Evolutionary conservation across 495 filamentous ascomycete species (phyloP).

Genomic region (Schizothecium vesticola): DNA sequence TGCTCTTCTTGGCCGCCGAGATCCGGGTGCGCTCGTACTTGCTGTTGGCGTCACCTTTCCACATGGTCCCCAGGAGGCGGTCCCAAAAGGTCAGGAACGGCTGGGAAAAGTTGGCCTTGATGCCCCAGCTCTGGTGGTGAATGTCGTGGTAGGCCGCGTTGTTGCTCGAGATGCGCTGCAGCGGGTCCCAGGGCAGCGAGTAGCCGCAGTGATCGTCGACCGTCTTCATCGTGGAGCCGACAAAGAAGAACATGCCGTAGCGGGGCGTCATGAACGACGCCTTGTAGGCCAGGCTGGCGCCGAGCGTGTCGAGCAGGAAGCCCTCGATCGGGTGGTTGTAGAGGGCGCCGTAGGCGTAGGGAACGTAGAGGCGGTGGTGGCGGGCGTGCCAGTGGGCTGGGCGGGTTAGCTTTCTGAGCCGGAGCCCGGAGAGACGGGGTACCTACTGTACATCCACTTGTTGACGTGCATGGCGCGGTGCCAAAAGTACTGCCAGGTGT

Average conservation of each 20-base stretch:
- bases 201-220: slow-evolving; percentile 98
- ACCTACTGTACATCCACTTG: slow-evolving; percentile 92
- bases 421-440: background rate
- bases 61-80: slow-evolving; percentile 62
- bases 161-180: slow-evolving; percentile 86
- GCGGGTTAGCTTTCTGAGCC: slow-evolving; percentile 14
- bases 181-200: slow-evolving; percentile 86
- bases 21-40: slow-evolving; percentile 40
- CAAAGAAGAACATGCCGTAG: slow-evolving; percentile 82
- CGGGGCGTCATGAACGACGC: slow-evolving; percentile 68
- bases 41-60: slow-evolving; percentile 52
- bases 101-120: slow-evolving; percentile 75
- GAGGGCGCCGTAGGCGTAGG: slow-evolving; percentile 93
- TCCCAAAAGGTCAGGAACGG: slow-evolving; percentile 90
- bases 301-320: slow-evolving; percentile 85
- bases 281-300: slow-evolving; percentile 76
- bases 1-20: slow-evolving; percentile 33
- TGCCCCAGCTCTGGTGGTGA: slow-evolving; percentile 98
- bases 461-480: slow-evolving; percentile 94
- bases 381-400: slow-evolving; percentile 83
- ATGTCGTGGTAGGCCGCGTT: slow-evolving; percentile 96
- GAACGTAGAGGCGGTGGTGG: slow-evolving; percentile 93
- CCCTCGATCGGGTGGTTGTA: slow-evolving; percentile 95
- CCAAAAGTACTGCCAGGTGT: slow-evolving; percentile 96
- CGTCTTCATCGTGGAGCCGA: slow-evolving; percentile 80